Evolutionary conservation across 768 basidiomycete species (phyloP).

Genomic region (Albatrellus ellisii): DNA sequence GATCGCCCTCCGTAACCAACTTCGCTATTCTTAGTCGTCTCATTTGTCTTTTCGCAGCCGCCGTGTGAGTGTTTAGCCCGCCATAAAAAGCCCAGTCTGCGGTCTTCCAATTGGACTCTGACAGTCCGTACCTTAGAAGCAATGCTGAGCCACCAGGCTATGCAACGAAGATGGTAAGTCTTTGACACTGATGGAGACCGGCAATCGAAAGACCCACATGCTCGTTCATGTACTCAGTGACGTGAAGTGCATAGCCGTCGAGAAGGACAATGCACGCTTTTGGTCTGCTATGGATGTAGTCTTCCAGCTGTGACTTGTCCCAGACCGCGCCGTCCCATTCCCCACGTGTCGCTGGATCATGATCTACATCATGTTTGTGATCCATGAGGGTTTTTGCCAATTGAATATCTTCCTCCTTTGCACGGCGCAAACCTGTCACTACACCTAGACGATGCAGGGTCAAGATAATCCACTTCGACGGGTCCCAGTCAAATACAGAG

Average conservation of each 20-base stretch:
- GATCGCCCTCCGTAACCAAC: no score
- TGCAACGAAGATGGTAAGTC: neutral
- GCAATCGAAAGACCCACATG: conserved; percentile 38
- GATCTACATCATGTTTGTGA: conserved; percentile 21
- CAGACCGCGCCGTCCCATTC: conserved; percentile 29
- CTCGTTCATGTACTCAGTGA: conserved; percentile 43
- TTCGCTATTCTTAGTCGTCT: conserved; percentile 35
- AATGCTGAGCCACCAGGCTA: conserved; percentile 54
- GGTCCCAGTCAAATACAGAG: conserved; percentile 54
- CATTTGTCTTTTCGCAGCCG: conserved; percentile 38
- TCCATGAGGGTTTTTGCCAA: conserved; percentile 38
- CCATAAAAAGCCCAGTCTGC: conserved; percentile 58
- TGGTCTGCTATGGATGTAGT: conserved; percentile 23
- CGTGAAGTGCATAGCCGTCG: conserved; percentile 50
- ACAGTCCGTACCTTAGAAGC: conserved; percentile 31
- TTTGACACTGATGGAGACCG: neutral
- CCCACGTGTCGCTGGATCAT: conserved; percentile 8
- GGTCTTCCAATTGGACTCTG: conserved; percentile 25
- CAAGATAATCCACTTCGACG: conserved; percentile 68
- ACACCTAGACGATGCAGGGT: conserved; percentile 35
- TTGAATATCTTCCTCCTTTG: conserved; percentile 32
- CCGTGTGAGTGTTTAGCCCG: conserved; percentile 60
- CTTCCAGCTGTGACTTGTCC: conserved; percentile 24
- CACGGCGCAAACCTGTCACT: conserved; percentile 34
- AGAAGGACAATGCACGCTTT: conserved; percentile 39